Conservation (phyloP, 306 rosid species). For the Prunus campanulata region DNA sequence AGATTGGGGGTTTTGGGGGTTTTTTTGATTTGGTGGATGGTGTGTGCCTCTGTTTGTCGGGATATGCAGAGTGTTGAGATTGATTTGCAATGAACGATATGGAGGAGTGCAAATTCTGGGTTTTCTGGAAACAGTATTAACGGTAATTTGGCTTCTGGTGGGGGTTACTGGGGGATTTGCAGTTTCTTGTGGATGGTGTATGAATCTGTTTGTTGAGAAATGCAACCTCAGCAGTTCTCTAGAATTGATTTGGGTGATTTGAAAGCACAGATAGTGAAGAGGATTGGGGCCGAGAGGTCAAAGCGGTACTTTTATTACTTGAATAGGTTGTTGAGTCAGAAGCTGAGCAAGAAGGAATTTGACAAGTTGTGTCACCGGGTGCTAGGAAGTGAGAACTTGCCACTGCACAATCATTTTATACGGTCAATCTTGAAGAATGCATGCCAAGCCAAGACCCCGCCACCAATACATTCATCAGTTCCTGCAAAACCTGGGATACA, state of each 20-base stretch:
- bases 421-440: constrained; percentile 89
- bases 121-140: constrained; percentile 47
- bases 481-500: constrained; percentile 50
- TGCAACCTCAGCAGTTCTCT: constrained; percentile 89
- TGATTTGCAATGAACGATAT: constrained; percentile 41
- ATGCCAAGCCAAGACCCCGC: constrained; percentile 83
- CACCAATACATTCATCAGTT: constrained; percentile 48
- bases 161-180: constrained; percentile 42
- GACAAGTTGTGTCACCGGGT: constrained; percentile 67
- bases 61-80: constrained; percentile 28
- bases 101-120: constrained; percentile 52
- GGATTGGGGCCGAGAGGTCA: constrained; percentile 73
- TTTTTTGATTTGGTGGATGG: constrained; percentile 31
- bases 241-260: constrained; percentile 93
- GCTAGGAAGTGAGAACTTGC: constrained; percentile 82
- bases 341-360: constrained; percentile 81
- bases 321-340: constrained; percentile 77
- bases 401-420: constrained; percentile 79
- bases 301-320: constrained; percentile 69
- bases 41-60: constrained; percentile 27
- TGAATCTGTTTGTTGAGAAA: constrained; percentile 74
- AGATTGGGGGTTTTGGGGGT: constrained; percentile 40
- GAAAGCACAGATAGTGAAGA: constrained; percentile 75
- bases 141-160: constrained; percentile 41
- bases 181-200: constrained; percentile 55